A percentile compares a stretch with the other conserved stretches of the same genome.
Conservation (phyloP, 2,329 filamentous ascomycete genomes). For the Aspergillus arachidicola region DNA sequence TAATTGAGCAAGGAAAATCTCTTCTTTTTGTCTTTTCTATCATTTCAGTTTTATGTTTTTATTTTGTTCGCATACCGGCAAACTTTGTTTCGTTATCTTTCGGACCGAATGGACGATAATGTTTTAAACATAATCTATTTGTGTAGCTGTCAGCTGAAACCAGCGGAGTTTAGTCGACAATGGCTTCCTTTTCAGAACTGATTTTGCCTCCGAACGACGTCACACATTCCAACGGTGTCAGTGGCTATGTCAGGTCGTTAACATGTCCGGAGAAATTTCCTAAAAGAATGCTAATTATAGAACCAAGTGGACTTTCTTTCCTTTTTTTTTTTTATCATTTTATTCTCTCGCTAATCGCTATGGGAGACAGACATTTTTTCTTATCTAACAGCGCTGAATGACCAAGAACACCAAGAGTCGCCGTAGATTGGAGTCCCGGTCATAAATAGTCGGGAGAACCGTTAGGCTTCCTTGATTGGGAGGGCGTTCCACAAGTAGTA, state of each 20-base stretch:
- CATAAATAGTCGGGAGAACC: neutral
- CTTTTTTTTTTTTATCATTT: neutral
- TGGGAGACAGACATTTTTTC: neutral
- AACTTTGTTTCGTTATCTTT: neutral
- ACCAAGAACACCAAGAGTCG: neutral
- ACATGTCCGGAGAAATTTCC: neutral
- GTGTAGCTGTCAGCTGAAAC: neutral
- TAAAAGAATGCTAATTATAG: neutral
- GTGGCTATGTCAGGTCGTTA: neutral
- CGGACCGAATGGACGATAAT: neutral
- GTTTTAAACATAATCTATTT: conserved; percentile 1
- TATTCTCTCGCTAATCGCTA: neutral
- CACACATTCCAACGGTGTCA: conserved; percentile 2
- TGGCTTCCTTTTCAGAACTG: neutral
- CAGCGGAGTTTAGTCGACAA: neutral
- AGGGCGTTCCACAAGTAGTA: neutral
- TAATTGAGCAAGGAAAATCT: neutral
- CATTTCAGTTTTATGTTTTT: neutral
- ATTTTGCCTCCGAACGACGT: neutral
- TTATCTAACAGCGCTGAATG: neutral
- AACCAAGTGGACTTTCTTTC: neutral
- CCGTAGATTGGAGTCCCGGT: neutral
- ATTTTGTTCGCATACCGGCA: neutral
- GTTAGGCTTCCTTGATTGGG: conserved; percentile 1
- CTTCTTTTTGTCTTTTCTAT: neutral